Evolutionary conservation across 768 basidiomycete species (phyloP), one percentile per base, ranked within the genome.

Genomic region (Basidioascus undulatus): DNA sequence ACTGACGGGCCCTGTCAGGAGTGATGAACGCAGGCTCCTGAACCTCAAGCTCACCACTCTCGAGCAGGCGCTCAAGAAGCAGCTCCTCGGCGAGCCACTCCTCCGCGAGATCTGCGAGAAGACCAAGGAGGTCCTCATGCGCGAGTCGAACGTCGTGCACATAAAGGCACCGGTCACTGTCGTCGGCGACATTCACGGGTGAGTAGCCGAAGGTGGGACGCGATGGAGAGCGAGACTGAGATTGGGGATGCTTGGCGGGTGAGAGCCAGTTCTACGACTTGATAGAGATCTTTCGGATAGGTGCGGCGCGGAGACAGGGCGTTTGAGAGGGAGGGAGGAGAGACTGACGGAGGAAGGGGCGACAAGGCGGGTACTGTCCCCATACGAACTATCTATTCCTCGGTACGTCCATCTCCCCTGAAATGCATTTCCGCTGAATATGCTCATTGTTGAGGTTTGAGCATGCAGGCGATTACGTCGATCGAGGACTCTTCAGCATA

Each of bases 161-260:
- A 78, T 98, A 49, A 77, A 73, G 47, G 79, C 89, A 5, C 92
- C 92, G 16, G 84, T 96, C 27, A 98, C 92, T 1, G 92, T 98
- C 23, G 92, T 96, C 30, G 92, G 92, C 39, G 92, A 98, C 57
- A 96, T 98, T 37, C 92, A 98, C 57, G 92, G 86, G 86, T 92
- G 62, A 68, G 80, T 63, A n/a, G n/a, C n/a, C n/a, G n/a, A n/a
- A n/a, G n/a, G n/a, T n/a, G n/a, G n/a, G n/a, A n/a, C 34, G 9
- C 33, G 53, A 50, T 46, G 28, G n/a, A 30, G 16, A 15, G 5
- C 16, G 15, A 19, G 24, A 19, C 7, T 32, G 36, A 4, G 24
- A 25, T 25, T 5, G 9, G 24, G 26, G 6, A 16, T 25, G 24
- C 13, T 38, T 24, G 18, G 10, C 12, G 12, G 16, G 8, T 13